Evolutionary conservation across 305 asterid genomes (phyloP), one percentile per base, ranked within the genome.

Genomic region (Solanum hybrid): DNA sequence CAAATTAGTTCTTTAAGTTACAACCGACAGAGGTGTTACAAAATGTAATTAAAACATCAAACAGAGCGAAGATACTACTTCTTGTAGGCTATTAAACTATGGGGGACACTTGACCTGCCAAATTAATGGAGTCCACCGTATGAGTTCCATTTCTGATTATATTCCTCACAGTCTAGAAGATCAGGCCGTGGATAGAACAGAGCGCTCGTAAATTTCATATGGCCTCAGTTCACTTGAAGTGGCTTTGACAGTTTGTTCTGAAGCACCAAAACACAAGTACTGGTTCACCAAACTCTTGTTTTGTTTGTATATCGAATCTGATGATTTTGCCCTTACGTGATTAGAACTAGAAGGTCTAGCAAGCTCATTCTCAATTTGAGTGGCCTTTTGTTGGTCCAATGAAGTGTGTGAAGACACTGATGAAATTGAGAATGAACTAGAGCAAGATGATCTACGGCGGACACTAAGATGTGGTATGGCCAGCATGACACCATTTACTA

Each of bases 401-500:
- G 98, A 97, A 78, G 95, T 90, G 3, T 91, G 95, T 2, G 99
- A 96, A 10, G 99, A 96, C 24, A 93, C 35, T 0, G 98, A 96
- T 6, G 94, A n/a, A 82, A 93, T 94, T 1, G 99, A 96, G 88
- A 96, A 93, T 11, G 99, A 97, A 79, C 96, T 97, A 4, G 99
- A 97, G 22, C 95, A 94, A 51, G 89, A 76, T 22, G 99, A 95
- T 14, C 96, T 85, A 4, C 92, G 94, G 14, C 93, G 90, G 72
- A 79, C 90, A 3, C 87, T 86, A 64, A 89, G 89, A 82, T 91
- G 92, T 6, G 97, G 95, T 64, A 94, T 88, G 0, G 93, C 94
- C 93, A 93, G 94, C 98, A 96, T 96, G 5, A 95, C 94, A 8
- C 98, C 97, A 15, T 93, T 94, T 90, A 91, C 89, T 75, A 96